A percentile compares a stretch with the other conserved stretches of the same genome.
phyloP scores from a whole-genome alignment of 164 flowering plant species.

The Vitis amurensis region DNA sequence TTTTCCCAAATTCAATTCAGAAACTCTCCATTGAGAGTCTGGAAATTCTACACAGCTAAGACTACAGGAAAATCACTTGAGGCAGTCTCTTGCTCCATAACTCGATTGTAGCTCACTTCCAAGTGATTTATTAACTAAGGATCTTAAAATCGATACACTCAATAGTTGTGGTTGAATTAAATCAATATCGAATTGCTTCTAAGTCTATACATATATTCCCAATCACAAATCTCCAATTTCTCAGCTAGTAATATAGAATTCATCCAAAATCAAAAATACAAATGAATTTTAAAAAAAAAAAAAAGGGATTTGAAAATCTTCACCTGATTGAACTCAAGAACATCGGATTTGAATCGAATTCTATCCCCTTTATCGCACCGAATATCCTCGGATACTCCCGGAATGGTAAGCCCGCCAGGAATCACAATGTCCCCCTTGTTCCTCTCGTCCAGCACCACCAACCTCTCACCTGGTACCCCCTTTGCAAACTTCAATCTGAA shows the following conservation, averaged over 20 bases:
- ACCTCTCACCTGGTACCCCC: conserved; percentile 35
- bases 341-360: conserved; percentile 75
- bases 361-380: conserved; percentile 81
- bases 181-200: too few species aligned
- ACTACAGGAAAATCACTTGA: too few species aligned
- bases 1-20: too few species aligned
- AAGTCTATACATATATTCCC: too few species aligned
- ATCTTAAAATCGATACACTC: too few species aligned
- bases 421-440: conserved; percentile 53
- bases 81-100: too few species aligned
- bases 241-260: not conserved
- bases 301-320: not conserved
- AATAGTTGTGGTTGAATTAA: too few species aligned
- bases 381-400: conserved; percentile 56
- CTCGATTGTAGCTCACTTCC: too few species aligned
- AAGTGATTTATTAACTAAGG: too few species aligned
- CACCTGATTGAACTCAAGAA: conserved; percentile 85
- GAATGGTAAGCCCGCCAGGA: conserved; percentile 47
- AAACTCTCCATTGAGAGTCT: too few species aligned
- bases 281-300: not conserved
- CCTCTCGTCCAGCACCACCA: conserved; percentile 61
- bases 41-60: too few species aligned
- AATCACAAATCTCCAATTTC: too few species aligned
- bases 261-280: not conserved
- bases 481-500: conserved; percentile 79